Conservation (phyloP, 345 rosid species). For the Carallia pectinifolia region DNA sequence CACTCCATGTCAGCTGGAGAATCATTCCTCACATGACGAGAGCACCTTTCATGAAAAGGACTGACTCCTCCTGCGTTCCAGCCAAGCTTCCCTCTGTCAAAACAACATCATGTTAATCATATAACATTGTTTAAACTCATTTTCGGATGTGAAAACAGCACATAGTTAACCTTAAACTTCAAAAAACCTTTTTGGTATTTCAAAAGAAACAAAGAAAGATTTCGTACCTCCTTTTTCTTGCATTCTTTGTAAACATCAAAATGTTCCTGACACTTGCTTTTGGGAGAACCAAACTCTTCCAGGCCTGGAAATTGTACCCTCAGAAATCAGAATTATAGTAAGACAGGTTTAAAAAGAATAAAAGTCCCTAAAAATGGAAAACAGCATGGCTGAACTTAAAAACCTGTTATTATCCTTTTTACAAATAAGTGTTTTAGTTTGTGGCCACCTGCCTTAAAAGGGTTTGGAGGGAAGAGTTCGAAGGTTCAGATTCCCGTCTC, state of each 20-base stretch:
- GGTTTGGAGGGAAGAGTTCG: no score
- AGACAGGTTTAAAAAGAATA: neutral
- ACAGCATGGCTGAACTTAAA: no score
- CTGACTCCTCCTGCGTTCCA: conserved; percentile 77
- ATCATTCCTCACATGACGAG: neutral
- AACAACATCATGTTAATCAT: conserved; percentile 1
- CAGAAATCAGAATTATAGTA: neutral
- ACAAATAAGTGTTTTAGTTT: no score
- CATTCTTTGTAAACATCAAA: conserved; percentile 93
- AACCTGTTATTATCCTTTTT: no score
- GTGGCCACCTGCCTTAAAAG: no score
- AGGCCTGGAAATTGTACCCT: conserved; percentile 48
- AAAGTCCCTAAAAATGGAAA: no score
- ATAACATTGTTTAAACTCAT: neutral
- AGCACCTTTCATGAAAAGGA: conserved; percentile 58
- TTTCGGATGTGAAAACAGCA: neutral
- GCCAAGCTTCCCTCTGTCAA: conserved; percentile 83
- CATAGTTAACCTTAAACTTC: neutral
- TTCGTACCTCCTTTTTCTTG: conserved; percentile 83
- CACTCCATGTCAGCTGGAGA: neutral
- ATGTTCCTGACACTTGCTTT: conserved; percentile 90
- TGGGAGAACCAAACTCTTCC: conserved; percentile 77
- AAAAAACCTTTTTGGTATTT: neutral
- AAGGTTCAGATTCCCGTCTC: no score
- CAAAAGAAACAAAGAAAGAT: neutral